A percentile compares a stretch with the other conserved stretches of the same genome.
These are phyloP conservation scores for Solanum gandarillasii DNA, from an alignment of 257 asterid species.

Conservation along the genomic window DNA sequence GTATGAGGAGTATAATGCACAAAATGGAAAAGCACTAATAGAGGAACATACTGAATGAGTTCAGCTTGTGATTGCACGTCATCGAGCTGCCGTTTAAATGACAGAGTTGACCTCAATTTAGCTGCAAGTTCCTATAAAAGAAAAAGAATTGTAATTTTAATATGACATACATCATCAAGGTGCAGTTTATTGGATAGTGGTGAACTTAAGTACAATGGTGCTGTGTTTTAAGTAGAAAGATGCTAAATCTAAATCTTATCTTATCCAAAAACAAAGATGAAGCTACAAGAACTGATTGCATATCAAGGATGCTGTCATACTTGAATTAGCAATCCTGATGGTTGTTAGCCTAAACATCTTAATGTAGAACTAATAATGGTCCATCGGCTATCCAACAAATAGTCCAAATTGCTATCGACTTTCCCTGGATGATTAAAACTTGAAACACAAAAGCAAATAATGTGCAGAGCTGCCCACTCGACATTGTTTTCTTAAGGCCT, in stretches of 20 bases:
- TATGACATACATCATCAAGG: not conserved
- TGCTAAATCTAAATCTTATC: not conserved
- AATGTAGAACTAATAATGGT: not conserved
- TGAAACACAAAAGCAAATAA: not conserved
- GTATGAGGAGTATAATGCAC: not conserved
- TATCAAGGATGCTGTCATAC: not conserved
- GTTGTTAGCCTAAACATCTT: not conserved
- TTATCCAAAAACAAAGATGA: not conserved
- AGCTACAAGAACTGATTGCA: not conserved
- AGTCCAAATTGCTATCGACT: not conserved
- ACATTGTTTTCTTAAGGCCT: not conserved
- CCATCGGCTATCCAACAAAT: not conserved
- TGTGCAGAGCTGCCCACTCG: not conserved
- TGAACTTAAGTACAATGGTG: not conserved
- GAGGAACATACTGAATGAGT: slow-evolving; percentile 61
- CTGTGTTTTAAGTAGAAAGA: not conserved
- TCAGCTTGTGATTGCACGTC: slow-evolving; percentile 63
- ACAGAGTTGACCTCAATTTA: slow-evolving; percentile 42
- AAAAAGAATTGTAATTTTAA: not conserved
- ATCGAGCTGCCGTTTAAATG: slow-evolving; percentile 51
- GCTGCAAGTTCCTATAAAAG: slow-evolving; percentile 49
- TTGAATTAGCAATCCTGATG: not conserved
- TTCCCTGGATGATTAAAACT: not conserved
- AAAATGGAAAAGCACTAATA: slow-evolving; percentile 9
- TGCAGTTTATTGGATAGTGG: not conserved